Evolutionary conservation across 1,139 yeast genomes (phyloP).

Genomic region (Saccharomyces pastorianus): DNA sequence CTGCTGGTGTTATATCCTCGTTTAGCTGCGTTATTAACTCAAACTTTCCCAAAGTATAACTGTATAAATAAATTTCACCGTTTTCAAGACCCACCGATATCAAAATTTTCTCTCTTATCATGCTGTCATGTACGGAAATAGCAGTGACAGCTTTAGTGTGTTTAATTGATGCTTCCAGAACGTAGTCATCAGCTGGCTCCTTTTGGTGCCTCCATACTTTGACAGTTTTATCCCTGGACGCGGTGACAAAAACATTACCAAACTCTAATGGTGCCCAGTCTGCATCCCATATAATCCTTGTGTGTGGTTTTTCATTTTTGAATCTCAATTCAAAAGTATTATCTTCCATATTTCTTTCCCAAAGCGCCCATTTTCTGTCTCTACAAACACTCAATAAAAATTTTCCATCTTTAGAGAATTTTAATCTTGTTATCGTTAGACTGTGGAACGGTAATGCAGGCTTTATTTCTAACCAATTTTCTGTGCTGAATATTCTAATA

Average conservation of each 20-base stretch:
- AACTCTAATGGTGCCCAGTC: conserved; percentile 57
- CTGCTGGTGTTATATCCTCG: conserved; percentile 46
- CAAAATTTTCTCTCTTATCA: conserved; percentile 29
- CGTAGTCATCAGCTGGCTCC: conserved; percentile 19
- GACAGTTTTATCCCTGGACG: conserved; percentile 75
- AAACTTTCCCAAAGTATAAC: conserved; percentile 28
- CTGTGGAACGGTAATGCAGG: conserved; percentile 56
- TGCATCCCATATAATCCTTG: conserved; percentile 93
- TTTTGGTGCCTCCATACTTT: conserved; percentile 55
- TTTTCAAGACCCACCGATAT: conserved; percentile 69
- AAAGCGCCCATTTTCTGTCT: conserved; percentile 78
- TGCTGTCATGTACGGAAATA: conserved; percentile 43
- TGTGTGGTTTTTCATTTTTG: conserved; percentile 65
- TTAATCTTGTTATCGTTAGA: conserved; percentile 75
- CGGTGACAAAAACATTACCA: conserved; percentile 57
- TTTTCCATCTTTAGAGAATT: conserved; percentile 64
- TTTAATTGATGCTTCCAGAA: conserved; percentile 31
- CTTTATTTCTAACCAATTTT: conserved; percentile 52
- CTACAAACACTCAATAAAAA: conserved; percentile 76
- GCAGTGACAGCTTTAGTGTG: conserved; percentile 62
- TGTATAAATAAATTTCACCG: conserved; percentile 41
- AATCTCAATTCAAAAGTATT: conserved; percentile 38
- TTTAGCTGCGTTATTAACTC: conserved; percentile 32
- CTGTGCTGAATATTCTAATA: conserved; percentile 61
- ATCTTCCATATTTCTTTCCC: conserved; percentile 47